These are phyloP conservation scores for Yarrowia bubula DNA, from an alignment of 805 yeast species.

Conservation along the genomic window DNA sequence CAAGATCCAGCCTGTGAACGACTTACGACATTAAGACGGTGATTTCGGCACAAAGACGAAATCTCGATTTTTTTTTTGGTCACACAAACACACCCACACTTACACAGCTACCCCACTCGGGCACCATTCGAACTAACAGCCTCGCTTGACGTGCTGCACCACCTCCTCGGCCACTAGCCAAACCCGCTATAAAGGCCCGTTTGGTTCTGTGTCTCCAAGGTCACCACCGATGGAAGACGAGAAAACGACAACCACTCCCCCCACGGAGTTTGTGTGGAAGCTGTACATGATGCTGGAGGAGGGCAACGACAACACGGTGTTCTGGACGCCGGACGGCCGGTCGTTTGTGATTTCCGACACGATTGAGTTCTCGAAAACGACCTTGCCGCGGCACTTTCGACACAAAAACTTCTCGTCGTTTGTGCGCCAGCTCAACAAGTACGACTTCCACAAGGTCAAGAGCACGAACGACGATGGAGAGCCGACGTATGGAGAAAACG, in stretches of 20 bases:
- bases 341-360: slow-evolving; percentile 84
- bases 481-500: slow-evolving; percentile 45
- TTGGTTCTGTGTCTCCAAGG: too few species aligned
- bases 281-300: slow-evolving; percentile 79
- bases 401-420: slow-evolving; percentile 93
- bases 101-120: not conserved
- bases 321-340: slow-evolving; percentile 85
- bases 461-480: slow-evolving; percentile 52
- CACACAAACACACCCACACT: too few species aligned
- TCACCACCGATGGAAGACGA: slow-evolving; percentile 27
- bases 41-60: too few species aligned
- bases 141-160: slow-evolving; percentile 19
- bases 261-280: slow-evolving; percentile 31
- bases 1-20: too few species aligned
- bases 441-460: slow-evolving; percentile 95
- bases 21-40: too few species aligned
- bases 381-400: slow-evolving; percentile 88
- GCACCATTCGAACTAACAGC: slow-evolving; percentile 19
- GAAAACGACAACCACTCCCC: not conserved
- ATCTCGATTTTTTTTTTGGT: too few species aligned
- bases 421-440: slow-evolving; percentile 92
- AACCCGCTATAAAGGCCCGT: not conserved
- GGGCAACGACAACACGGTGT: slow-evolving; percentile 66
- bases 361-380: slow-evolving; percentile 82
- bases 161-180: not conserved